These are phyloP conservation scores for Citrus medica DNA, from an alignment of 345 rosid genomes.

Conservation along the genomic window DNA sequence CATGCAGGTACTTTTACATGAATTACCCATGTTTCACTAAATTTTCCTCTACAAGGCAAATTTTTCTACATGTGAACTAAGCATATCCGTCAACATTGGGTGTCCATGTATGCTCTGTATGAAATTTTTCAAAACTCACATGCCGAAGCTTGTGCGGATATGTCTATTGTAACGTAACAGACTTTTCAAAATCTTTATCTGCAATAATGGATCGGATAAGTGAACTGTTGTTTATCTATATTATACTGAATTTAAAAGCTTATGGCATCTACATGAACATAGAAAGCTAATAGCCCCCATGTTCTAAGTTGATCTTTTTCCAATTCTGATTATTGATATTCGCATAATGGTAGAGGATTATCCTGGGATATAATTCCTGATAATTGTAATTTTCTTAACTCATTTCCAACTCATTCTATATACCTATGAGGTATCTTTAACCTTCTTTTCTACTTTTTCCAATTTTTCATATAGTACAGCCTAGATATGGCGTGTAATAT, in stretches of 20 bases:
- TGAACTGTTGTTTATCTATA: background rate
- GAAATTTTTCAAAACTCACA: background rate
- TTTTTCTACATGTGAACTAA: background rate
- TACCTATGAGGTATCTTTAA: background rate
- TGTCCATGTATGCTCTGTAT: background rate
- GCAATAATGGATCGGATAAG: background rate
- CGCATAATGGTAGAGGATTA: background rate
- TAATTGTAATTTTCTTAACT: background rate
- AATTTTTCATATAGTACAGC: background rate
- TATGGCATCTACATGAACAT: background rate
- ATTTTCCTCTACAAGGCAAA: background rate
- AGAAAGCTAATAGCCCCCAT: background rate
- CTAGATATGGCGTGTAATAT: background rate
- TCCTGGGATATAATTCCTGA: background rate
- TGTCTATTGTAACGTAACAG: background rate
- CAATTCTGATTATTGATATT: background rate
- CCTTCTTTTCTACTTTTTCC: background rate
- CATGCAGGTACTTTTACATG: constrained; percentile 62
- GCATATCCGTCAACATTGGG: background rate
- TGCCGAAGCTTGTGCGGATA: background rate
- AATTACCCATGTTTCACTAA: background rate
- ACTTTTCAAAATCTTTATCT: background rate
- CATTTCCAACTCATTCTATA: background rate
- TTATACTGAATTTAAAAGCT: background rate
- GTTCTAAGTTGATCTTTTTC: background rate